A percentile compares a stretch with the other conserved stretches of the same genome.
Conservation (phyloP, 768 basidiomycete genomes). For the Cubamyces sp. region DNA sequence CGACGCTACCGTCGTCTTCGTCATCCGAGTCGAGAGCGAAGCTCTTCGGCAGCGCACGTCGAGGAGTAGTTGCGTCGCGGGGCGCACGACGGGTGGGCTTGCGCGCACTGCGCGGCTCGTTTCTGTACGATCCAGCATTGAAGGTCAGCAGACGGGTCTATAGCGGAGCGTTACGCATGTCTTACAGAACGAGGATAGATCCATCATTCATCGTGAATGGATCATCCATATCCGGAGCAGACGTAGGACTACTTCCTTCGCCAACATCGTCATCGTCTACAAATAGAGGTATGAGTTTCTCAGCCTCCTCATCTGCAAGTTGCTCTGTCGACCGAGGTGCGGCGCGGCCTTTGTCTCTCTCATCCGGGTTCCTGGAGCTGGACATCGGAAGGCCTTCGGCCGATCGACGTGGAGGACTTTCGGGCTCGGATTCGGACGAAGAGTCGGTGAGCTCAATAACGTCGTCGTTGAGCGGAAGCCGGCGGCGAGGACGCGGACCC, state of each 20-base stretch:
- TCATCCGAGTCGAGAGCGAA: conserved; percentile 1
- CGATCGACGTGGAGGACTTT: neutral
- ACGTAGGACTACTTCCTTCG: conserved; percentile 17
- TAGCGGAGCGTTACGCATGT: neutral
- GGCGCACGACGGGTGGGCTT: conserved; percentile 44
- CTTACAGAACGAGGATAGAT: conserved; percentile 35
- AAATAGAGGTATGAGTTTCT: conserved; percentile 8
- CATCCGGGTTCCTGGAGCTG: neutral
- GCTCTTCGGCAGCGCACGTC: neutral
- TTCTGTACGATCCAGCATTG: conserved; percentile 25
- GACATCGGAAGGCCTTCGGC: neutral
- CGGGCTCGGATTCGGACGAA: conserved; percentile 23
- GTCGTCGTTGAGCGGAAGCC: conserved; percentile 7
- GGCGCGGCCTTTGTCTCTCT: neutral
- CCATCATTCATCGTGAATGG: conserved; percentile 34
- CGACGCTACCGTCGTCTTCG: conserved; percentile 1
- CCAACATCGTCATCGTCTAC: conserved; percentile 37
- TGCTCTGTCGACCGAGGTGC: neutral
- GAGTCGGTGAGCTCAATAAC: conserved; percentile 24
- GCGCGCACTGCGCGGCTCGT: conserved; percentile 54
- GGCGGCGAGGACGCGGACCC: neutral
- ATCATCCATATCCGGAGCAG: neutral
- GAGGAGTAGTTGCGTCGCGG: neutral
- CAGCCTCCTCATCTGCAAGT: neutral
- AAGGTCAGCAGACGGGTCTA: neutral